phyloP scores from a whole-genome alignment of 345 rosid species.

The Citrus mangshanensis region DNA sequence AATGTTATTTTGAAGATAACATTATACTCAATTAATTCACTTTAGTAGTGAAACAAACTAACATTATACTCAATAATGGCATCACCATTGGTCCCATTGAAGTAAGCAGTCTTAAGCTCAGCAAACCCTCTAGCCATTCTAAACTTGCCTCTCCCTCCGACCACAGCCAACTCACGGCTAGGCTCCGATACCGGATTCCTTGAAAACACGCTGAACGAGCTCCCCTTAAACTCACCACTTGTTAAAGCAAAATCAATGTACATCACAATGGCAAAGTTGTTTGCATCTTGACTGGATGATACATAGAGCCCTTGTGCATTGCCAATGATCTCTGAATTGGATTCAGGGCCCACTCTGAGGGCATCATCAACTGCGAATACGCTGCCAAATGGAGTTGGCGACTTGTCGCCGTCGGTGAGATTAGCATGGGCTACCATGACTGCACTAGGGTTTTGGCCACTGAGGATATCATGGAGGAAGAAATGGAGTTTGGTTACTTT shows the following conservation, averaged over 20 bases:
- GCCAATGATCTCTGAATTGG: constrained; percentile 27
- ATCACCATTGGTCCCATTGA: constrained; percentile 31
- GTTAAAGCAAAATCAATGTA: constrained; percentile 44
- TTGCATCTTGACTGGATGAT: constrained; percentile 20
- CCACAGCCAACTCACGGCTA: constrained; percentile 39
- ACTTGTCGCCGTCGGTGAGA: constrained; percentile 24
- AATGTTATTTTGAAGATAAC: constrained; percentile 1
- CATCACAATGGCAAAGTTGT: constrained; percentile 21
- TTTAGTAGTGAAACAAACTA: constrained; percentile 29
- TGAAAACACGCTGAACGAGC: constrained; percentile 46
- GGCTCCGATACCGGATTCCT: constrained; percentile 38
- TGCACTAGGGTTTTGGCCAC: constrained; percentile 55
- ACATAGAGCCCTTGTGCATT: constrained; percentile 44
- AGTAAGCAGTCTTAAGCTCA: constrained; percentile 13
- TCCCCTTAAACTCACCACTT: constrained; percentile 36
- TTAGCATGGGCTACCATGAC: constrained; percentile 43
- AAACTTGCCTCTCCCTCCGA: constrained; percentile 49
- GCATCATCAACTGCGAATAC: constrained; percentile 43
- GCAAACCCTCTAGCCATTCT: constrained; percentile 49
- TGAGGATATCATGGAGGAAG: constrained; percentile 62
- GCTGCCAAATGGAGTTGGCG: constrained; percentile 48
- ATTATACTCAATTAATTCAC: constrained; percentile 20
- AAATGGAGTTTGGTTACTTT: constrained; percentile 53
- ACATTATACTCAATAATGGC: constrained; percentile 38
- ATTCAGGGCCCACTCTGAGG: constrained; percentile 36